Conservation (phyloP, 345 rosid genomes). For the Eucalyptus regnans region DNA sequence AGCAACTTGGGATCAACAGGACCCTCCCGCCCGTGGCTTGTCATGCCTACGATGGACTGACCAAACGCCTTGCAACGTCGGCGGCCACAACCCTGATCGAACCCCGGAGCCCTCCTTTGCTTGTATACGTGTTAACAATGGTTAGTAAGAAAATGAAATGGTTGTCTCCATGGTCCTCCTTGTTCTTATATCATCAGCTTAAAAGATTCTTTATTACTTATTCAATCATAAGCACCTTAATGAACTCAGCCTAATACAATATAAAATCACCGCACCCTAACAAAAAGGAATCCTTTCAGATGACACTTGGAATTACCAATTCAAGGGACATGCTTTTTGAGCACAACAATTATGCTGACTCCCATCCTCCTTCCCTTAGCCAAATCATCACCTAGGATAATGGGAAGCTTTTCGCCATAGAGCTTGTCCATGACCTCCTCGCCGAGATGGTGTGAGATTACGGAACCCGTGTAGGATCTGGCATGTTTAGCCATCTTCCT, state of each 20-base stretch:
- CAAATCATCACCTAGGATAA: background rate
- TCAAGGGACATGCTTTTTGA: background rate
- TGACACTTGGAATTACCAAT: background rate
- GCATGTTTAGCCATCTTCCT: background rate
- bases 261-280: background rate
- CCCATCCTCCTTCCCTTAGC: background rate
- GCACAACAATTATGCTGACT: background rate
- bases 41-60: background rate
- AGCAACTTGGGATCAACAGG: background rate
- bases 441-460: constrained; percentile 3
- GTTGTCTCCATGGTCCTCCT: background rate
- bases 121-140: background rate
- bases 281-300: background rate
- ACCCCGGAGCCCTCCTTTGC: background rate
- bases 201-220: background rate
- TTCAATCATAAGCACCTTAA: background rate
- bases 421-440: background rate
- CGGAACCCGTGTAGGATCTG: background rate
- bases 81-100: background rate
- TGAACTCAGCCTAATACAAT: background rate
- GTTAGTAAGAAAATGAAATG: background rate
- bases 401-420: background rate
- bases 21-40: background rate
- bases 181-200: background rate
- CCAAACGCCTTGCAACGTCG: background rate